phyloP scores from a whole-genome alignment of 108 stramenopile genomes.

The Fistulifera pelliculosa region DNA sequence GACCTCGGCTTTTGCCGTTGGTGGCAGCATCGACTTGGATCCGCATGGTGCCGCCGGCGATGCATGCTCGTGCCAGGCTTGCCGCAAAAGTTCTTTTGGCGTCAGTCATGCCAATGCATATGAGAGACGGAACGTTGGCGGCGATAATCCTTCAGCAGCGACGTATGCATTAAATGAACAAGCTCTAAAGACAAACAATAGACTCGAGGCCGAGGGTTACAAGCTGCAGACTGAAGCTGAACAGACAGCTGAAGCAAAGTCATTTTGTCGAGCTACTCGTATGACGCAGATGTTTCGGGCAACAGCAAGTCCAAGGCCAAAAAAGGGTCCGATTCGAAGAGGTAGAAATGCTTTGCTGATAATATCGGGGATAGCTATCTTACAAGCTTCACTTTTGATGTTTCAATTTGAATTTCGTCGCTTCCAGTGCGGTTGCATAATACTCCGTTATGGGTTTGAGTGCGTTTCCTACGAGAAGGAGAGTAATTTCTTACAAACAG shows the following conservation, averaged over 20 bases:
- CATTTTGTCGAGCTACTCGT: conserved; percentile 36
- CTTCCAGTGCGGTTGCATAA: too few relatives aligned
- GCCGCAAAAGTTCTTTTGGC: background rate
- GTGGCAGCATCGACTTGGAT: background rate
- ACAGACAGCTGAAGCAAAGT: conserved; percentile 21
- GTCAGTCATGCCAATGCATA: conserved; percentile 7
- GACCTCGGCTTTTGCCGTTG: background rate
- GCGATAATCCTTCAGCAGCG: conserved; percentile 25
- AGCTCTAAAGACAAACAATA: conserved; percentile 40
- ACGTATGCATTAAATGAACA: conserved; percentile 36
- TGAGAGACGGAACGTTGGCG: conserved; percentile 31
- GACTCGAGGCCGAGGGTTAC: conserved; percentile 39
- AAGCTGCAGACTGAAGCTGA: conserved; percentile 47
- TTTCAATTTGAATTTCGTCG: too few relatives aligned
- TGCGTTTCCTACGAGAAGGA: too few relatives aligned
- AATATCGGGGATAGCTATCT: too few relatives aligned
- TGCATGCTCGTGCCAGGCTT: background rate
- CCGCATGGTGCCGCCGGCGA: background rate
- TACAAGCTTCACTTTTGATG: too few relatives aligned
- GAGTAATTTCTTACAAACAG: too few relatives aligned
- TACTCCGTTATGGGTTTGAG: too few relatives aligned
- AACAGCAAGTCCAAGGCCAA: too few relatives aligned
- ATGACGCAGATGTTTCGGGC: conserved; percentile 3
- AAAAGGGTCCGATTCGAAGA: too few relatives aligned
- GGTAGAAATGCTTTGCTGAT: too few relatives aligned